Evolutionary conservation across 2,329 filamentous ascomycete species (phyloP).

Genomic region (Aureobasidium subglaciale): DNA sequence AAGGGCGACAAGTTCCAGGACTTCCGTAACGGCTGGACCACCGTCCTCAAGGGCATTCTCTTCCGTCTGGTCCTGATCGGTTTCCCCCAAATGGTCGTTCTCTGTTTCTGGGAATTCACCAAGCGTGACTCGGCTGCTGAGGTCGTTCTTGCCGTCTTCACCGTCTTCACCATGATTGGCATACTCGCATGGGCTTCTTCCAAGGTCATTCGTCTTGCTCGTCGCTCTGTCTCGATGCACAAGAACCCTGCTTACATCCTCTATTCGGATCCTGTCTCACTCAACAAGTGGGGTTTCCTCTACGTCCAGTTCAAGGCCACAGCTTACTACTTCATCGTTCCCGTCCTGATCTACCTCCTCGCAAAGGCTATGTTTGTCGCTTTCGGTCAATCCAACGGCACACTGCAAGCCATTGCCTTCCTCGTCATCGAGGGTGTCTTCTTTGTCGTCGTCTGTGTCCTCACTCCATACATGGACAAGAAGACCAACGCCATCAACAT

Average conservation of each 20-base stretch:
- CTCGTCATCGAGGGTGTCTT: constrained; percentile 74
- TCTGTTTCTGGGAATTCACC: constrained; percentile 92
- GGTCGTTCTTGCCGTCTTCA: constrained; percentile 80
- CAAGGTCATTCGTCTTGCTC: constrained; percentile 85
- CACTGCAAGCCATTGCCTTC: constrained; percentile 72
- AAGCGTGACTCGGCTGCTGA: constrained; percentile 76
- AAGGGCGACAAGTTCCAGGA: constrained; percentile 81
- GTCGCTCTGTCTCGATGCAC: constrained; percentile 82
- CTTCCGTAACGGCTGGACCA: constrained; percentile 90
- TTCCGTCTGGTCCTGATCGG: constrained; percentile 83
- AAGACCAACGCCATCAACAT: constrained; percentile 97
- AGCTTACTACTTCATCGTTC: constrained; percentile 90
- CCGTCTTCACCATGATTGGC: constrained; percentile 70
- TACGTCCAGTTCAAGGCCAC: constrained; percentile 96
- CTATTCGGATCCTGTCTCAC: constrained; percentile 85
- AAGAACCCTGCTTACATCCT: constrained; percentile 96
- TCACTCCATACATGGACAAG: constrained; percentile 98
- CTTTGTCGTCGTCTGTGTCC: constrained; percentile 68
- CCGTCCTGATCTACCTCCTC: constrained; percentile 69
- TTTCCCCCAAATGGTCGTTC: constrained; percentile 82
- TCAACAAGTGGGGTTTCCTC: constrained; percentile 98
- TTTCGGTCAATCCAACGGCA: constrained; percentile 63
- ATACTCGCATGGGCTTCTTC: constrained; percentile 79
- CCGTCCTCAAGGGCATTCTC: constrained; percentile 85
- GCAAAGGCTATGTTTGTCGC: constrained; percentile 86